phyloP scores from a whole-genome alignment of 495 filamentous ascomycete genomes.

The Cudoniella acicularis region DNA sequence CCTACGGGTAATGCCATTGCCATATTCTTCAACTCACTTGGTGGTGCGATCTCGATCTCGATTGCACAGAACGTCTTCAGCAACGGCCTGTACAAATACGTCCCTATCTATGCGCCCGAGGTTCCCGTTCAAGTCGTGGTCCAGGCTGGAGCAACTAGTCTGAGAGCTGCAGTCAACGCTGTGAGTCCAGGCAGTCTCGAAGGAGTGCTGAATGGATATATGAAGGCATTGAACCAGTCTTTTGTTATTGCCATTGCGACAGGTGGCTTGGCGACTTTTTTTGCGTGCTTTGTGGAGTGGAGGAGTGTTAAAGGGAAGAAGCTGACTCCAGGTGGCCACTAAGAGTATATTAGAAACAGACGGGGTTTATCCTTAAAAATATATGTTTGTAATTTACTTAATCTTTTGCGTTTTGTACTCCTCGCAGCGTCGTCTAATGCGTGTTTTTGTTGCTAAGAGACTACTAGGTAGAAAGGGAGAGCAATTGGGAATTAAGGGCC shows the following conservation, averaged over 20 bases:
- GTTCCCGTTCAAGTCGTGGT: conserved; percentile 41
- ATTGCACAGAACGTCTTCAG: conserved; percentile 45
- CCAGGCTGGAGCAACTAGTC: conserved; percentile 46
- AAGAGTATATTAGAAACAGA: too few relatives aligned
- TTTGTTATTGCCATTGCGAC: conserved; percentile 39
- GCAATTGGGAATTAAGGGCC: too few relatives aligned
- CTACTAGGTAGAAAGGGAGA: too few relatives aligned
- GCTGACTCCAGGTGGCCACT: conserved; percentile 3
- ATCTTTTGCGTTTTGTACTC: too few relatives aligned
- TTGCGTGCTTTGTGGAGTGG: conserved; percentile 65
- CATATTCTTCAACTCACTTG: conserved; percentile 41
- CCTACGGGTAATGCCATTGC: conserved; percentile 20
- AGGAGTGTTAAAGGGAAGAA: conserved; percentile 59
- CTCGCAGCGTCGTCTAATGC: too few relatives aligned
- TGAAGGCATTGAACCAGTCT: conserved; percentile 49
- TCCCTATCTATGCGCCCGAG: conserved; percentile 36
- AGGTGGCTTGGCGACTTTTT: conserved; percentile 41
- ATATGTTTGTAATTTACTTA: too few relatives aligned
- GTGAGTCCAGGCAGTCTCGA: conserved; percentile 33
- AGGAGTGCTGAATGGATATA: conserved; percentile 54
- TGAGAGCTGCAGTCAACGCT: conserved; percentile 40
- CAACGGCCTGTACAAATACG: conserved; percentile 36
- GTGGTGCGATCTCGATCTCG: conserved; percentile 45
- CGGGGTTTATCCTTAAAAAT: too few relatives aligned
- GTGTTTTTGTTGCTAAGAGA: too few relatives aligned